Conservation (phyloP, 495 filamentous ascomycete genomes). For the Aspergillus haitiensis region DNA sequence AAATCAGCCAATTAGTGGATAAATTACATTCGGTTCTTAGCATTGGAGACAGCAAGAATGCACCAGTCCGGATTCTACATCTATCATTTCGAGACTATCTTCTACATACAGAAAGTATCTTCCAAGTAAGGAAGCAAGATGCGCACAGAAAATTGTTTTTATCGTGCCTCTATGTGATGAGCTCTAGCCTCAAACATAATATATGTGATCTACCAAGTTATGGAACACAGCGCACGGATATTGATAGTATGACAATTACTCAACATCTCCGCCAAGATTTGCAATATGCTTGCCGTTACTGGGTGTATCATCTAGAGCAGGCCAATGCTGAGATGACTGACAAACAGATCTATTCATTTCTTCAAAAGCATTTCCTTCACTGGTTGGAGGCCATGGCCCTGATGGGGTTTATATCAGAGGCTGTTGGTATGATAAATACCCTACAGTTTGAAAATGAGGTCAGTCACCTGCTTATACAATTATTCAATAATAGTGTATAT, state of each 20-base stretch:
- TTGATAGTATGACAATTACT: constrained; percentile 25
- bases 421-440: constrained; percentile 9
- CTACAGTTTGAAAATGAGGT: neutral
- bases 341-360: constrained; percentile 32
- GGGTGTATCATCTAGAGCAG: constrained; percentile 46
- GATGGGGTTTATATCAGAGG: constrained; percentile 31
- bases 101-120: constrained; percentile 17
- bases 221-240: constrained; percentile 26
- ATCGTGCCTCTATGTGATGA: constrained; percentile 25
- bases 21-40: constrained; percentile 25
- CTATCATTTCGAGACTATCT: constrained; percentile 31
- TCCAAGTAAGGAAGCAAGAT: constrained; percentile 30
- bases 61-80: constrained; percentile 19
- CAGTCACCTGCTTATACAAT: too few relatives aligned
- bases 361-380: constrained; percentile 47
- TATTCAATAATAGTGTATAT: too few relatives aligned
- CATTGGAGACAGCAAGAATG: constrained; percentile 25
- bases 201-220: constrained; percentile 36
- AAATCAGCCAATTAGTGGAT: constrained; percentile 3
- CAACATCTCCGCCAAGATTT: constrained; percentile 30
- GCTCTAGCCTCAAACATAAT: constrained; percentile 29
- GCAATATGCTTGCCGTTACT: constrained; percentile 27
- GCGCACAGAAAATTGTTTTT: constrained; percentile 7
- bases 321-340: constrained; percentile 22
- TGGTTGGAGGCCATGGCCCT: constrained; percentile 48